These are phyloP conservation scores for Lachnellula suecica DNA, from an alignment of 2,329 filamentous ascomycete genomes.

Conservation along the genomic window DNA sequence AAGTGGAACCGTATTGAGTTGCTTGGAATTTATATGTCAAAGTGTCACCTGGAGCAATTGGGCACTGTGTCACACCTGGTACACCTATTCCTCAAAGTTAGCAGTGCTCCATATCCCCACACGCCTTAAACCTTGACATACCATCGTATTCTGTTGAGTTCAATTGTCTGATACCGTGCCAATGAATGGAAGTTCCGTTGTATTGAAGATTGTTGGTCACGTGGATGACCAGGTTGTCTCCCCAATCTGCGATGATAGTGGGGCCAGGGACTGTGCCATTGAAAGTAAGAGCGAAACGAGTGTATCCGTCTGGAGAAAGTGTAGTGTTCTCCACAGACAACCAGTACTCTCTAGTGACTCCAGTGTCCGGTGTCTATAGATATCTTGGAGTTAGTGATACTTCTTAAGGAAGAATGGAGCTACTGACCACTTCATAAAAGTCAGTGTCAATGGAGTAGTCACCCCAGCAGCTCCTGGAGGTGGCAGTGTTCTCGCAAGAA, in stretches of 20 bases:
- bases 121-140: background rate
- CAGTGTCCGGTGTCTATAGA: constrained; percentile 35
- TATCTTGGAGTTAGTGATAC: no score
- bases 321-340: constrained; percentile 25
- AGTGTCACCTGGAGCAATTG: constrained; percentile 57
- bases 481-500: constrained; percentile 30
- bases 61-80: constrained; percentile 60
- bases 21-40: constrained; percentile 39
- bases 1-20: constrained; percentile 32
- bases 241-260: constrained; percentile 41
- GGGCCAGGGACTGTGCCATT: constrained; percentile 38
- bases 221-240: constrained; percentile 31
- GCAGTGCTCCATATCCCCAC: constrained; percentile 38
- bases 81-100: constrained; percentile 37
- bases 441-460: constrained; percentile 33
- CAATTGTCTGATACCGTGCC: constrained; percentile 48
- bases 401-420: no score
- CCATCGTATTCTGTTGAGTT: constrained; percentile 36
- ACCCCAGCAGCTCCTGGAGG: constrained; percentile 32
- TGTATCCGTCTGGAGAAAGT: constrained; percentile 39
- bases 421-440: constrained; percentile 26
- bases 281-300: constrained; percentile 52
- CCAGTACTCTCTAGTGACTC: constrained; percentile 34
- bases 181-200: constrained; percentile 51
- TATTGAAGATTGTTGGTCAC: constrained; percentile 35